Conservation (phyloP, 1,284 basidiomycete genomes). For the Naganishia cerealis region DNA sequence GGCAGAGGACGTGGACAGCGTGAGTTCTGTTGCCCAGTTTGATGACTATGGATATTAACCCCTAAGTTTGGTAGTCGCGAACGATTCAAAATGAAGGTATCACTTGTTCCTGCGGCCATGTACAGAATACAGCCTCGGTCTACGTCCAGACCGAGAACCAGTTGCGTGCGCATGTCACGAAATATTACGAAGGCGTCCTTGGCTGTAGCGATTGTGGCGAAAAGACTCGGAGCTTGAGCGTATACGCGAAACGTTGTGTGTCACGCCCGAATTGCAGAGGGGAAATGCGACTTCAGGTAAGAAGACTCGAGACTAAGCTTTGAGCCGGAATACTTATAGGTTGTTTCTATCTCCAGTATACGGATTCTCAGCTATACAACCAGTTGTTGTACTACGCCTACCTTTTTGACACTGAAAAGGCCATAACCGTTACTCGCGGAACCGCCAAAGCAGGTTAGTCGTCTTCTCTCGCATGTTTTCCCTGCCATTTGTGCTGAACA, state of each 20-base stretch:
- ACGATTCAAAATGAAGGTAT: slow-evolving; percentile 57
- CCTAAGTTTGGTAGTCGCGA: slow-evolving; percentile 40
- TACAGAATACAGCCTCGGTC: slow-evolving; percentile 64
- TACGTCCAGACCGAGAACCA: slow-evolving; percentile 81
- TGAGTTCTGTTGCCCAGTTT: slow-evolving; percentile 1
- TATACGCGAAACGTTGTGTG: slow-evolving; percentile 81
- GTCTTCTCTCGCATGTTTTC: slow-evolving; percentile 9
- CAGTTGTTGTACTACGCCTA: slow-evolving; percentile 78
- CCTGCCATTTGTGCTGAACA: background rate
- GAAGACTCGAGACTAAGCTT: slow-evolving; percentile 38
- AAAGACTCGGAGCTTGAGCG: slow-evolving; percentile 81
- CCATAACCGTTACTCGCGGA: slow-evolving; percentile 59
- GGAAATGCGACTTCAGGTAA: slow-evolving; percentile 70
- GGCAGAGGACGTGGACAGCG: slow-evolving; percentile 56
- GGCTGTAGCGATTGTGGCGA: slow-evolving; percentile 86
- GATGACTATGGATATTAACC: slow-evolving; percentile 10
- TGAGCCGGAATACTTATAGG: background rate
- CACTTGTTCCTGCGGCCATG: slow-evolving; percentile 63
- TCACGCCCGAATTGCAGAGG: slow-evolving; percentile 66
- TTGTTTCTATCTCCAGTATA: slow-evolving; percentile 62
- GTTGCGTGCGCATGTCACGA: slow-evolving; percentile 72
- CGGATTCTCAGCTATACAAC: slow-evolving; percentile 77
- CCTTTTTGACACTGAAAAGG: slow-evolving; percentile 73
- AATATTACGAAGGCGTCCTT: slow-evolving; percentile 87
- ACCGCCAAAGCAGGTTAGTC: slow-evolving; percentile 59